These are phyloP conservation scores for Gypsophila paniculata DNA, from an alignment of 179 eudicot species.

Conservation along the genomic window DNA sequence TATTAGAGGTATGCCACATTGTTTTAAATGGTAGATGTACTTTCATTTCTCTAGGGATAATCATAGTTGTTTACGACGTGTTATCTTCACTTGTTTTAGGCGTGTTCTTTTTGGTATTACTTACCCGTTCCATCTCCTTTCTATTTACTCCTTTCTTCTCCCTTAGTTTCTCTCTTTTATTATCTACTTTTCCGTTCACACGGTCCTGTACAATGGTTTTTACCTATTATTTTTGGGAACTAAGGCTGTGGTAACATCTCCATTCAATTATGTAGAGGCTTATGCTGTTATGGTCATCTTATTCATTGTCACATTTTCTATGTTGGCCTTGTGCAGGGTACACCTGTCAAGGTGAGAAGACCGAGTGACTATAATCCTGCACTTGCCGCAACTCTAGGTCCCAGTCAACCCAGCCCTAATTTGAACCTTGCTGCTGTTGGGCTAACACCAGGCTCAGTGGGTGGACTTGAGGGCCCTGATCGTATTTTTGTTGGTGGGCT, in stretches of 20 bases:
- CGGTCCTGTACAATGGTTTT: too few species aligned
- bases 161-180: too few species aligned
- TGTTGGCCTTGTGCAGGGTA: conserved; percentile 28
- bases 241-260: too few species aligned
- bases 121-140: too few species aligned
- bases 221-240: too few species aligned
- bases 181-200: too few species aligned
- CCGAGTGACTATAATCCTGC: conserved; percentile 56
- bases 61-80: background rate
- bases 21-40: background rate
- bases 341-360: conserved; percentile 50
- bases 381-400: conserved; percentile 54
- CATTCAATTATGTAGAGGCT: too few species aligned
- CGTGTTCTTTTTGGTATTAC: too few species aligned
- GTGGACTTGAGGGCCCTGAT: conserved; percentile 52
- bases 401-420: conserved; percentile 52
- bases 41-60: background rate
- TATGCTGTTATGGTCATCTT: too few species aligned
- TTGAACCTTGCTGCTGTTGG: conserved; percentile 54
- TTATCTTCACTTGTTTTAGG: background rate
- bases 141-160: too few species aligned
- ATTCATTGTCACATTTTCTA: background rate
- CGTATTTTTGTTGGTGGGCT: conserved; percentile 55
- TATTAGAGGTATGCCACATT: conserved; percentile 39
- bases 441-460: conserved; percentile 43